phyloP scores from a whole-genome alignment of 495 filamentous ascomycete species.

The Penicillium goetzii region DNA sequence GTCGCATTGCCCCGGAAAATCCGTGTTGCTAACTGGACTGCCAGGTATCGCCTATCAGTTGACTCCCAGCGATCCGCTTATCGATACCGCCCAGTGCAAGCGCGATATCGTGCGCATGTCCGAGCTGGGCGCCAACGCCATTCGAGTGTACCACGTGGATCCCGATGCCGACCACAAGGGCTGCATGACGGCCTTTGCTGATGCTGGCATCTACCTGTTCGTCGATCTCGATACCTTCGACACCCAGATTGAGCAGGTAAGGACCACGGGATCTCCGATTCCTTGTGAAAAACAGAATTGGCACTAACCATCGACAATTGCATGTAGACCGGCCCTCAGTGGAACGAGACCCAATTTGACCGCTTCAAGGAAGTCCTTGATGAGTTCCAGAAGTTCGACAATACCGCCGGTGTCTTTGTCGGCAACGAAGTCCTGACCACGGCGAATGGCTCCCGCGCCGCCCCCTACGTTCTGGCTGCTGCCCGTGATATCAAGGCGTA shows the following conservation, averaged over 20 bases:
- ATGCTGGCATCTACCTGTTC: conserved; percentile 78
- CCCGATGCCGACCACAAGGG: conserved; percentile 68
- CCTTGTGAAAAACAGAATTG: not conserved
- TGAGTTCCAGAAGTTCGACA: conserved; percentile 75
- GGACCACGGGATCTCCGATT: conserved; percentile 13
- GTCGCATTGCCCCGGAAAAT: not conserved
- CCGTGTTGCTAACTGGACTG: not conserved
- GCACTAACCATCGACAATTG: not conserved
- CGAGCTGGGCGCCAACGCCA: conserved; percentile 77
- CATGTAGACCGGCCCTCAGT: conserved; percentile 48
- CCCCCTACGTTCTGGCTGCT: conserved; percentile 82
- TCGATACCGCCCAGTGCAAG: conserved; percentile 74
- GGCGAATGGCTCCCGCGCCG: conserved; percentile 62
- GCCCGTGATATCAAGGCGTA: conserved; percentile 82
- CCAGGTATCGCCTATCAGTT: conserved; percentile 74
- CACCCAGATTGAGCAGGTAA: conserved; percentile 74
- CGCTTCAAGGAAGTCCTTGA: conserved; percentile 75
- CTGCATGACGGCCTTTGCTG: conserved; percentile 70
- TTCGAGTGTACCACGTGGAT: conserved; percentile 90
- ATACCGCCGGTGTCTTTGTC: conserved; percentile 80
- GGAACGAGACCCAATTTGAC: conserved; percentile 71
- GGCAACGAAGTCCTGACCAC: conserved; percentile 79
- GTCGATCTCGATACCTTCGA: conserved; percentile 85
- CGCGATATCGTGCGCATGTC: conserved; percentile 80
- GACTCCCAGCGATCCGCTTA: conserved; percentile 70